Evolutionary conservation across 2,329 filamentous ascomycete species (phyloP), one percentile per base, ranked within the genome.

Genomic region (Geosmithia putterillii): DNA sequence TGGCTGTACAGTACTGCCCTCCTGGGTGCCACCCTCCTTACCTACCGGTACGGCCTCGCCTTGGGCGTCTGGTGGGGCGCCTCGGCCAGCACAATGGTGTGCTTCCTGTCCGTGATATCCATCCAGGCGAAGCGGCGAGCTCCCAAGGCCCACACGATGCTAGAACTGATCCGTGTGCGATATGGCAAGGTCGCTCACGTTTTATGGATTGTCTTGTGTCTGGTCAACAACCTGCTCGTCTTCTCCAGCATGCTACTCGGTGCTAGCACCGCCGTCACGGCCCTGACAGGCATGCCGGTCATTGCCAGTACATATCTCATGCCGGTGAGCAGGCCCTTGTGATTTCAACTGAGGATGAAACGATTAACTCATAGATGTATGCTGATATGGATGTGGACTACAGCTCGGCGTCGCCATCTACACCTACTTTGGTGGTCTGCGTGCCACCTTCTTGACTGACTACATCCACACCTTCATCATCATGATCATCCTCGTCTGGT

Each of bases 1-100:
- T 92, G 86, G 86, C 90, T 85, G 0, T 90, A 85, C 85, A 84
- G 84, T 1, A 84, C 83, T 20, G 87, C 83, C 0, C 67, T 87
- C 10, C 69, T 88, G 5, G 83, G 87, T 55, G 81, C 75, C 2
- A 79, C 81, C 2, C 73, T 77, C 15, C 81, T 90, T 15, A 83
- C 82, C 47, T 90, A 90, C 59, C 69, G 74, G 47, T 87, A 87
- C 53, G 81, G 76, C 3, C 66, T 82, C 38, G 68, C 71, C 0
- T 75, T 73, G 32, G 61, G 62, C n/a, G 68, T 69, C 40, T 74
- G 45, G 45, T 78, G 78, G 54, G 73, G 70, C 1, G 70, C 65
- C 5, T 72, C 79, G 18, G 83, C 83, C 17, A 85, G 81, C 0
- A 83, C 87, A 9, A 83, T 88, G 56, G 86, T 94, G 51, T 71